Percentiles rank a stretch among this genome's conserved stretches.
phyloP scores from a whole-genome alignment of 805 yeast genomes.

The Starmerella vaccinii region DNA sequence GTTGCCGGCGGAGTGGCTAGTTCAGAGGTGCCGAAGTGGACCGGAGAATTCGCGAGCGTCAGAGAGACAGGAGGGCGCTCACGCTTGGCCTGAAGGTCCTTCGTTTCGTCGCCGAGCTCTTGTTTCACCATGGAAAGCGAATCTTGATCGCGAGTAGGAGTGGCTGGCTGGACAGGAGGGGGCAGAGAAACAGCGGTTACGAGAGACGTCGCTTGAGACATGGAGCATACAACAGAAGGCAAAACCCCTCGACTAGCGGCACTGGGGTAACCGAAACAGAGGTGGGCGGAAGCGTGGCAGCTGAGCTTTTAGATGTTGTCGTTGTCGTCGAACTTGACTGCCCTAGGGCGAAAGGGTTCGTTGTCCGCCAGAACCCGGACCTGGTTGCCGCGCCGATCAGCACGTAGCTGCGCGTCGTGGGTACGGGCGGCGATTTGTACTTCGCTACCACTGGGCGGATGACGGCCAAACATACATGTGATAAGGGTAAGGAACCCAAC shows the following conservation, averaged over 20 bases:
- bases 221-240: neutral
- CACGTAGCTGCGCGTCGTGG: neutral
- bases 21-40: neutral
- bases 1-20: neutral
- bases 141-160: neutral
- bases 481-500: neutral
- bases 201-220: neutral
- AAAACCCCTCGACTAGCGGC: neutral
- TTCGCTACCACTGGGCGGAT: neutral
- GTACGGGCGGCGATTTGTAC: neutral
- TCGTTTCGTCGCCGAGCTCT: neutral
- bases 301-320: slow-evolving; percentile 2
- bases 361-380: slow-evolving; percentile 2
- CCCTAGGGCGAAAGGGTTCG: neutral
- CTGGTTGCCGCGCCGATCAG: slow-evolving; percentile 6
- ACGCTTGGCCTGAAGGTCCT: neutral
- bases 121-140: neutral
- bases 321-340: neutral
- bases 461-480: neutral
- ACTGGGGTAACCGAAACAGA: neutral
- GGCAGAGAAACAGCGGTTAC: neutral
- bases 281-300: neutral
- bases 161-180: slow-evolving; percentile 2
- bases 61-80: neutral
- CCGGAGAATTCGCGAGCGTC: neutral